Evolutionary conservation across 2,329 filamentous ascomycete species (phyloP), one percentile per base, ranked within the genome.

Genomic region (Cordyceps javanica): DNA sequence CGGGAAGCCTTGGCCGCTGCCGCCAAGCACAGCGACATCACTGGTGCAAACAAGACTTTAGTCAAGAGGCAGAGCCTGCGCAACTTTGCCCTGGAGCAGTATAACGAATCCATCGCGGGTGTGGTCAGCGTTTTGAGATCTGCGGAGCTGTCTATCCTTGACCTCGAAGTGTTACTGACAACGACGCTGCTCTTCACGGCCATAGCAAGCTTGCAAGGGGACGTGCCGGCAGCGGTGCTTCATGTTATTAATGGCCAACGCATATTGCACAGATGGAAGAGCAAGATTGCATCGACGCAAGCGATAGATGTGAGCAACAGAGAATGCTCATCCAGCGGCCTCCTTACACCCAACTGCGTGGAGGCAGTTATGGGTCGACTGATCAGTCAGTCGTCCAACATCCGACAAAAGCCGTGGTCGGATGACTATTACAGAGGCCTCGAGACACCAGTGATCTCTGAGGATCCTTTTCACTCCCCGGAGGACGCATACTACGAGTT

Each of bases 401-500:
- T 55, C 6, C 52, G 52, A 2, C 32, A n/a, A 11, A 25, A 4
- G 16, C 53, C 53, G 34, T 55, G 53, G 53, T 30, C 53, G 14
- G 25, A 36, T 9, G 53, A 49, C 25, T 56, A 49, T 13, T 49
- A 56, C 44, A 30, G n/a, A n/a, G 19, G 32, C 44, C 25, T 41
- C n/a, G 44, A 49, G 19, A 41, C 34, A 14, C 53, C 44, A 4
- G 11, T 32, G n/a, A 19, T 49, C 32, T 49, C 53, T 1, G 11
- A 46, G 4, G 25, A 56, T 8, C 23, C 32, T 4, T 49, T 56
- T 19, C 2, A 2, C 11, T 16, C 23, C 8, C 53, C 53, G n/a
- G 23, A 38, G 11, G 53, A 56, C 11, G 53, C 53, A 2, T 56
- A 56, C 44, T 39, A 39, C 34, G 44, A 56, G 44, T 49, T 56